Evolutionary conservation across 345 rosid genomes (phyloP).

Genomic region (Toxicodendron radicans): DNA sequence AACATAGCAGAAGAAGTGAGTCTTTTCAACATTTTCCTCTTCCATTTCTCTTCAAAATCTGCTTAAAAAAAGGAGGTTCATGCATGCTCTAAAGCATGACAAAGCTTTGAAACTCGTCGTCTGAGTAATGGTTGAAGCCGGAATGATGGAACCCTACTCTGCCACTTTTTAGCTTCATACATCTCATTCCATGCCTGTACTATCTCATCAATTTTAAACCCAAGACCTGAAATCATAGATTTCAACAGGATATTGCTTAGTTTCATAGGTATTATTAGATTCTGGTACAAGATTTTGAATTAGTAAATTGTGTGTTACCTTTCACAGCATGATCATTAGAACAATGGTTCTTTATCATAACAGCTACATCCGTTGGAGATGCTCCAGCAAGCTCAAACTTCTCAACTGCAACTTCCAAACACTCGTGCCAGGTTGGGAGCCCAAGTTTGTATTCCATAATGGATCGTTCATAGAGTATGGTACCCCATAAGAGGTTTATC

Average conservation of each 20-base stretch:
- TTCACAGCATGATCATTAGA: slow-evolving; percentile 52
- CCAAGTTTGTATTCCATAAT: slow-evolving; percentile 79
- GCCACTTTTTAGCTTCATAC: slow-evolving; percentile 68
- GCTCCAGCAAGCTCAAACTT: slow-evolving; percentile 79
- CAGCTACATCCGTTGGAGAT: slow-evolving; percentile 54
- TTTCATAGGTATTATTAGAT: slow-evolving; percentile 9
- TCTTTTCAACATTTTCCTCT: slow-evolving; percentile 1
- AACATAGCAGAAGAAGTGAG: background rate
- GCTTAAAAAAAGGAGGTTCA: slow-evolving; percentile 25
- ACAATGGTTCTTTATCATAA: slow-evolving; percentile 60
- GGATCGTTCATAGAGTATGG: slow-evolving; percentile 80
- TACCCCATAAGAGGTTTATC: slow-evolving; percentile 73
- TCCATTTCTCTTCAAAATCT: slow-evolving; percentile 2
- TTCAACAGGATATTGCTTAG: slow-evolving; percentile 17
- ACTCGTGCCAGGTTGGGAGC: slow-evolving; percentile 69
- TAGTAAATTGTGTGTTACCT: slow-evolving; percentile 44
- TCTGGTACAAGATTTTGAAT: background rate
- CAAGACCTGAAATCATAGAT: slow-evolving; percentile 50
- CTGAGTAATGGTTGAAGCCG: slow-evolving; percentile 69
- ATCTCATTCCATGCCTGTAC: slow-evolving; percentile 79
- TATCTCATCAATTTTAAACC: slow-evolving; percentile 67
- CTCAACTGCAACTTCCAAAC: slow-evolving; percentile 74
- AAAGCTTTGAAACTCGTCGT: slow-evolving; percentile 52
- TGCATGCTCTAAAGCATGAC: slow-evolving; percentile 51
- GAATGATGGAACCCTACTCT: slow-evolving; percentile 54